Evolutionary conservation across 768 basidiomycete species (phyloP).

Genomic region (Pulveroboletus sp.): DNA sequence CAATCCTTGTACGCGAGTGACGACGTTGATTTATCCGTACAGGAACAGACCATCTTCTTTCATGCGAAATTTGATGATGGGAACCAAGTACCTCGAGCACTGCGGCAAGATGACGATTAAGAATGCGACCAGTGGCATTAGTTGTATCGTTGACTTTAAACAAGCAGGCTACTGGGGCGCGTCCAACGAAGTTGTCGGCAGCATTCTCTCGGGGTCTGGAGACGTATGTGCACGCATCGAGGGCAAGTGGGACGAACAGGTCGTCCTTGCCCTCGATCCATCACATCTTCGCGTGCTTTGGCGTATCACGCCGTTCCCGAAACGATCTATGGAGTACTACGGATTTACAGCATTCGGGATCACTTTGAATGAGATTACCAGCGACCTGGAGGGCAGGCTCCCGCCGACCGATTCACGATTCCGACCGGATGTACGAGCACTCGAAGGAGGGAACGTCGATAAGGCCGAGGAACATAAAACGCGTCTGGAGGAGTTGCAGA

Average conservation of each 20-base stretch:
- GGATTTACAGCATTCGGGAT: conserved; percentile 81
- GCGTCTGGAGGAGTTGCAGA: conserved; percentile 70
- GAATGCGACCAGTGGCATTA: conserved; percentile 50
- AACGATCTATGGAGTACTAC: conserved; percentile 67
- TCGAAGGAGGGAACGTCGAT: conserved; percentile 74
- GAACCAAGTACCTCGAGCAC: conserved; percentile 88
- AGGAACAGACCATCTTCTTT: conserved; percentile 89
- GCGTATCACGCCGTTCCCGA: conserved; percentile 71
- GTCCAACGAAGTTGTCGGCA: conserved; percentile 68
- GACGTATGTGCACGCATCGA: conserved; percentile 61
- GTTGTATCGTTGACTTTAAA: conserved; percentile 80
- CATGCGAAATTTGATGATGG: conserved; percentile 85
- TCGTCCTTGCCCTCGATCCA: conserved; percentile 64
- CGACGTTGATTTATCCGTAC: background rate
- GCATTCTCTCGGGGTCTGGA: conserved; percentile 51
- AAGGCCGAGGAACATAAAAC: conserved; percentile 69
- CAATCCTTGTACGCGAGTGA: background rate
- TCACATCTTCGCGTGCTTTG: conserved; percentile 74
- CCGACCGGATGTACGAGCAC: conserved; percentile 76
- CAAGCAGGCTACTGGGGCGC: conserved; percentile 80
- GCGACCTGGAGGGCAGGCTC: conserved; percentile 56
- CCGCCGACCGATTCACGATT: conserved; percentile 80
- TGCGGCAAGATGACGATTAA: conserved; percentile 74
- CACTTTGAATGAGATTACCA: conserved; percentile 76
- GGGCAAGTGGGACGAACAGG: conserved; percentile 86